Evolutionary conservation across 2,329 filamentous ascomycete genomes (phyloP).

Genomic region (Tolypocladium pustulatum): DNA sequence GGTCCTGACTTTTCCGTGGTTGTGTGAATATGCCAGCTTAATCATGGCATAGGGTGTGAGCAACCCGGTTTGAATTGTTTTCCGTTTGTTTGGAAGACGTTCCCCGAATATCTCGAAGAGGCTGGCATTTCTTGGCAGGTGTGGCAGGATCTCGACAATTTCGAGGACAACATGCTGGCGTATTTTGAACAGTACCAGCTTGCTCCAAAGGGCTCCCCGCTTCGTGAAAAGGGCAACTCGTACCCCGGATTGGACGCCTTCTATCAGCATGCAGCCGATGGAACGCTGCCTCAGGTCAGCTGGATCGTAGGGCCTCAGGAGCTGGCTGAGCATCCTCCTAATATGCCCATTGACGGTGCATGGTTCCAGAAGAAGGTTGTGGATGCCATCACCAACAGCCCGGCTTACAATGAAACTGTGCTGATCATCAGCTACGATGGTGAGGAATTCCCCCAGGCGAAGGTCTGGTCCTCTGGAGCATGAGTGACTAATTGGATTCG

Average conservation of each 20-base stretch:
- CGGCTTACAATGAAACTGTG: slow-evolving; percentile 35
- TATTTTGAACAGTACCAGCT: slow-evolving; percentile 18
- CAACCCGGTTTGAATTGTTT: slow-evolving; percentile 34
- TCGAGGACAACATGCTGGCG: slow-evolving; percentile 41
- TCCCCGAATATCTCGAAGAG: slow-evolving; percentile 35
- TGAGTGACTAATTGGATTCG: neutral
- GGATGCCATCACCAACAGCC: slow-evolving; percentile 35
- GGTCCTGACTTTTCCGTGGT: neutral
- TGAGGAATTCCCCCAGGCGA: no score
- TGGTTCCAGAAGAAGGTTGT: slow-evolving; percentile 45
- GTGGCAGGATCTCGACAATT: slow-evolving; percentile 37
- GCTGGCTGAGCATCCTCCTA: slow-evolving; percentile 31
- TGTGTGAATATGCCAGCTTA: neutral
- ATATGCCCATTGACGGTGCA: slow-evolving; percentile 40
- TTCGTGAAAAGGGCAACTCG: slow-evolving; percentile 19
- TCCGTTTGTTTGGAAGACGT: slow-evolving; percentile 40
- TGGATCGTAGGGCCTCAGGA: slow-evolving; percentile 44
- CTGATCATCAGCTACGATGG: slow-evolving; percentile 42
- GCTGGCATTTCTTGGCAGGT: slow-evolving; percentile 39
- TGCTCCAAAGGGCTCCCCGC: slow-evolving; percentile 5
- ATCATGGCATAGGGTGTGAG: slow-evolving; percentile 23
- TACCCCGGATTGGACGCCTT: slow-evolving; percentile 36
- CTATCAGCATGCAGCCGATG: slow-evolving; percentile 34
- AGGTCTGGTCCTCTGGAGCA: no score
- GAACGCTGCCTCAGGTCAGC: slow-evolving; percentile 37